Evolutionary conservation across 2,329 filamentous ascomycete species (phyloP).

Genomic region (Aspergillus sp.): DNA sequence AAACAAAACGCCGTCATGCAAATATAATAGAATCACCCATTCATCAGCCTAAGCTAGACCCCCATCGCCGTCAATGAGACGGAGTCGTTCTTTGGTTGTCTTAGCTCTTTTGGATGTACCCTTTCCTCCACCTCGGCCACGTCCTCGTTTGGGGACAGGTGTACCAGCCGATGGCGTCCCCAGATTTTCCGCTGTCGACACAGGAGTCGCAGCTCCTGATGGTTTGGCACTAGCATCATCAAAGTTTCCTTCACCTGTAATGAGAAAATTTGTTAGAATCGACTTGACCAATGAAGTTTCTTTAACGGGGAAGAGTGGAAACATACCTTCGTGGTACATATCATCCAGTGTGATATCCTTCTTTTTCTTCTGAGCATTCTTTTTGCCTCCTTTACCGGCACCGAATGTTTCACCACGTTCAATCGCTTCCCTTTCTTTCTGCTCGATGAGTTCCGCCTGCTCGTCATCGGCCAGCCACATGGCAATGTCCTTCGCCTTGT

Average conservation of each 20-base stretch:
- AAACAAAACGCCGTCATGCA: constrained; percentile 17
- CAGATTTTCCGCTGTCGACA: constrained; percentile 55
- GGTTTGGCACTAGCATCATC: constrained; percentile 80
- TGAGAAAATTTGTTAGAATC: constrained; percentile 10
- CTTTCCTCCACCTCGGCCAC: constrained; percentile 55
- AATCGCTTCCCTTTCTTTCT: constrained; percentile 82
- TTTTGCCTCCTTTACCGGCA: constrained; percentile 61
- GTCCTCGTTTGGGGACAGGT: constrained; percentile 57
- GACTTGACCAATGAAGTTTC: background rate
- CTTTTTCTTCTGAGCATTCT: constrained; percentile 59
- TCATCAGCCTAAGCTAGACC: constrained; percentile 28
- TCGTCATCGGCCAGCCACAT: constrained; percentile 99
- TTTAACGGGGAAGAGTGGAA: background rate
- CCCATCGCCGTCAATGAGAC: constrained; percentile 46
- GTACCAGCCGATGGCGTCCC: constrained; percentile 35
- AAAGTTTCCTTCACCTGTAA: constrained; percentile 90
- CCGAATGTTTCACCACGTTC: constrained; percentile 65
- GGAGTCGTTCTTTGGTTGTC: constrained; percentile 54
- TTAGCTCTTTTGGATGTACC: constrained; percentile 61
- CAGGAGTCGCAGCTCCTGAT: constrained; percentile 82
- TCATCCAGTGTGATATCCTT: constrained; percentile 75
- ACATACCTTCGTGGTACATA: constrained; percentile 98
- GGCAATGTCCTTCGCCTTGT: constrained; percentile 95
- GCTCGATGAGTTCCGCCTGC: constrained; percentile 89
- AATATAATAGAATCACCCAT: constrained; percentile 6